Percentiles rank a stretch among this genome's conserved stretches.
Evolutionary conservation across 345 rosid genomes (phyloP).

Genomic region (Zanthoxylum bungeanum): DNA sequence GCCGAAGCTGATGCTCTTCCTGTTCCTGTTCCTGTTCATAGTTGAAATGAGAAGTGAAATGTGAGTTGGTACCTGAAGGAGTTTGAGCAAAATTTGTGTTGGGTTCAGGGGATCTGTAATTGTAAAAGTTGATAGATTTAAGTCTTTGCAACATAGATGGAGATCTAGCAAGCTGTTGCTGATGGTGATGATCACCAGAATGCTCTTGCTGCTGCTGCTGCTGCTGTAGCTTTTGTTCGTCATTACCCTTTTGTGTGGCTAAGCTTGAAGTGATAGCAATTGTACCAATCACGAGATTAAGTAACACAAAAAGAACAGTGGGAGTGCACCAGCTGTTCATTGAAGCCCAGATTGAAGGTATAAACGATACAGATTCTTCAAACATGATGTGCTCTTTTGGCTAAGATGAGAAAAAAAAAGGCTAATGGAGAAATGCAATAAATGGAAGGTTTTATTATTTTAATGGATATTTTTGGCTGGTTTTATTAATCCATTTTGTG

Average conservation of each 20-base stretch:
- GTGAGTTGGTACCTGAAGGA: constrained; percentile 33
- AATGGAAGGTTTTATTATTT: too few relatives aligned
- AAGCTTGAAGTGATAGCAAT: constrained; percentile 57
- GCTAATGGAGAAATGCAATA: too few relatives aligned
- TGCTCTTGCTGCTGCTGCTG: constrained; percentile 16
- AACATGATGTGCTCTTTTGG: constrained; percentile 44
- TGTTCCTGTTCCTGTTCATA: constrained; percentile 25
- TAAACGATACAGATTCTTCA: constrained; percentile 36
- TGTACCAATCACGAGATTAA: constrained; percentile 73
- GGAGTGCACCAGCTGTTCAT: constrained; percentile 82
- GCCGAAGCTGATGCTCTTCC: too few relatives aligned
- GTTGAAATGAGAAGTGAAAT: constrained; percentile 25
- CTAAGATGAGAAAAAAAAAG: too few relatives aligned
- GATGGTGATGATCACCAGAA: constrained; percentile 5
- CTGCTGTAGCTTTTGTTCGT: neutral
- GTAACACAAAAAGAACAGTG: constrained; percentile 64
- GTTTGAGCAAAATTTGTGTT: constrained; percentile 25
- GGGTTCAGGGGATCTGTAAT: constrained; percentile 41
- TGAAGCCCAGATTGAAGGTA: constrained; percentile 59
- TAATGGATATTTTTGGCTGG: too few relatives aligned
- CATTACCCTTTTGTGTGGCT: constrained; percentile 25
- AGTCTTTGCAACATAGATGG: constrained; percentile 70
- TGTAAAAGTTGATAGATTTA: constrained; percentile 55
- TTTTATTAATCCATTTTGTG: neutral
- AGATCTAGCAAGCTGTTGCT: constrained; percentile 43